A percentile compares a stretch with the other conserved stretches of the same genome.
These are phyloP conservation scores for Lyophyllum semitale DNA, from an alignment of 768 basidiomycete genomes.

Conservation along the genomic window DNA sequence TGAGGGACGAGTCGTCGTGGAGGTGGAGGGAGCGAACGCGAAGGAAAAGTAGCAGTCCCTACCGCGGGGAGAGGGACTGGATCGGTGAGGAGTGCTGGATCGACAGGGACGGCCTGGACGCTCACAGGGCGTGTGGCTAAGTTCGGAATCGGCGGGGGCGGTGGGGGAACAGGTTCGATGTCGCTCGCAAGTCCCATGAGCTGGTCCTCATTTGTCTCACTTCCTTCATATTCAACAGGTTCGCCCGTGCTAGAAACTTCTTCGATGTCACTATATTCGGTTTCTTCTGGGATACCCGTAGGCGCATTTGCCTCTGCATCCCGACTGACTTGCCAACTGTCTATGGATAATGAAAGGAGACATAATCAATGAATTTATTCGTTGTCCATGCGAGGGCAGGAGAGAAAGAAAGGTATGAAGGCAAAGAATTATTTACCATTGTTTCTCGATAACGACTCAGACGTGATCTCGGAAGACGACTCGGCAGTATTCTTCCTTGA, in stretches of 20 bases:
- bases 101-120: constrained; percentile 5
- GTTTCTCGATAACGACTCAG: constrained; percentile 2
- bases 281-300: constrained; percentile 11
- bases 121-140: constrained; percentile 12
- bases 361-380: constrained; percentile 31
- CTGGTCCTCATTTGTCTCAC: constrained; percentile 12
- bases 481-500: constrained; percentile 9
- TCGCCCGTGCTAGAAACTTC: background rate
- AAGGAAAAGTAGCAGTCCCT: background rate
- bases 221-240: constrained; percentile 3
- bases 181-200: constrained; percentile 1
- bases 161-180: constrained; percentile 11
- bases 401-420: constrained; percentile 18
- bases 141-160: constrained; percentile 17
- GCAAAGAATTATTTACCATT: constrained; percentile 26
- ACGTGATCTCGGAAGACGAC: background rate
- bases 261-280: constrained; percentile 12
- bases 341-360: constrained; percentile 13
- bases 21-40: constrained; percentile 17
- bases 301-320: constrained; percentile 2
- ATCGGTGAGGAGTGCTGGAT: constrained; percentile 5
- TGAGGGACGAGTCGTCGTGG: constrained; percentile 29
- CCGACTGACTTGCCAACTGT: constrained; percentile 12
- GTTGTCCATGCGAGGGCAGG: constrained; percentile 8
- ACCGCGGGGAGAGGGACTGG: constrained; percentile 5